These are phyloP conservation scores for Zoysia pacifica DNA, from an alignment of 176 grass and related monocot genomes.

Conservation along the genomic window DNA sequence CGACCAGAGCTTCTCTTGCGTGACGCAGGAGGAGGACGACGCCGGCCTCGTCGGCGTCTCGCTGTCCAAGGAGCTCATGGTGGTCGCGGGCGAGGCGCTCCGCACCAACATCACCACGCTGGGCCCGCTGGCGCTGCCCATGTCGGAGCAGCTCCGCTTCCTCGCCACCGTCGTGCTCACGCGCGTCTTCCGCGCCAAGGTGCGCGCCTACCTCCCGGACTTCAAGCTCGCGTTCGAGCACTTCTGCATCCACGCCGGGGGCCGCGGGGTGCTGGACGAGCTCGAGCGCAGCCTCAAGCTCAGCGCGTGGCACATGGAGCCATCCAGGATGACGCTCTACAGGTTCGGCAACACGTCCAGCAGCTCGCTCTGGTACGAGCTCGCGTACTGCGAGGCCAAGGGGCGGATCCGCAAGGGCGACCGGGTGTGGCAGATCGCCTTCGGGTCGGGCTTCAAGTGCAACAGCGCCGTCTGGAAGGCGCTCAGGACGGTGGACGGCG, in stretches of 20 bases:
- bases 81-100: slow-evolving; percentile 76
- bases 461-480: slow-evolving; percentile 84
- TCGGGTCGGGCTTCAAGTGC: slow-evolving; percentile 88
- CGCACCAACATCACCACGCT: slow-evolving; percentile 91
- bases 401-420: slow-evolving; percentile 56
- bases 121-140: slow-evolving; percentile 73
- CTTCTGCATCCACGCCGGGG: slow-evolving; percentile 97
- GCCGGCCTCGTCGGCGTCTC: slow-evolving; percentile 63
- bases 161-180: slow-evolving; percentile 68
- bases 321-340: slow-evolving; percentile 85
- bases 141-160: slow-evolving; percentile 85
- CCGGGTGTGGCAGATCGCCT: slow-evolving; percentile 78
- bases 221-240: slow-evolving; percentile 96
- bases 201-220: slow-evolving; percentile 68
- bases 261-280: slow-evolving; percentile 81
- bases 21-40: slow-evolving; percentile 79
- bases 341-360: slow-evolving; percentile 93
- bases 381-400: slow-evolving; percentile 88
- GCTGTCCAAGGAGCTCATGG: slow-evolving; percentile 93
- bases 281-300: slow-evolving; percentile 82
- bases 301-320: slow-evolving; percentile 83
- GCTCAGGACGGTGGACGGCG: slow-evolving; percentile 45
- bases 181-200: slow-evolving; percentile 59
- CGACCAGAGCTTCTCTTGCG: slow-evolving; percentile 72
- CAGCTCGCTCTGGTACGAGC: slow-evolving; percentile 96